Evolutionary conservation across 2,329 filamentous ascomycete species (phyloP).

Genomic region (Plectosphaerella sp.): DNA sequence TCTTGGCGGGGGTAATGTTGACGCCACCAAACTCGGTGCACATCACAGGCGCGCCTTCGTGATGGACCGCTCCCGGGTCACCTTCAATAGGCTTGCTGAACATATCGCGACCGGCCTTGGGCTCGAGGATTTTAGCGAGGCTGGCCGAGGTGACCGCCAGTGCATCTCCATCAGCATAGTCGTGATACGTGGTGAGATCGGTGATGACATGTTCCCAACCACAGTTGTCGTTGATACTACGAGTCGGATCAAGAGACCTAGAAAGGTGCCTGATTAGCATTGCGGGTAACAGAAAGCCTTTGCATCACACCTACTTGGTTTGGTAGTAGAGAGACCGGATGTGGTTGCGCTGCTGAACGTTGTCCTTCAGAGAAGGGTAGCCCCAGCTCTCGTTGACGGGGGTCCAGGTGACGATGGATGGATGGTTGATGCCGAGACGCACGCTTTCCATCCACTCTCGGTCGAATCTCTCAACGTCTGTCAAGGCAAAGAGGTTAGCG

Average conservation of each 20-base stretch:
- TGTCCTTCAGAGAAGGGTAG: constrained; percentile 53
- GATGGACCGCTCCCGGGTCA: constrained; percentile 47
- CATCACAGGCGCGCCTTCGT: constrained; percentile 53
- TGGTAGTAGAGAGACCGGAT: constrained; percentile 59
- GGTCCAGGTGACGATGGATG: constrained; percentile 62
- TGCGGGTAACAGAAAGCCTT: neutral
- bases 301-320: constrained; percentile 46
- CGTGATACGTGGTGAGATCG: constrained; percentile 64
- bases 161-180: constrained; percentile 56
- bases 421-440: constrained; percentile 61
- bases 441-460: constrained; percentile 62
- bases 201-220: constrained; percentile 66
- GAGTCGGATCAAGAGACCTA: constrained; percentile 52
- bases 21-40: constrained; percentile 67
- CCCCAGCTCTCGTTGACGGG: constrained; percentile 63
- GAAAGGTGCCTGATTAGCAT: constrained; percentile 14
- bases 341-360: constrained; percentile 57
- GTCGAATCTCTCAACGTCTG: constrained; percentile 52
- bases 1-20: constrained; percentile 52
- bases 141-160: constrained; percentile 50
- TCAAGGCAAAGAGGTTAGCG: constrained; percentile 17
- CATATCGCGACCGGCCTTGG: constrained; percentile 47
- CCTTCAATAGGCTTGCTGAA: constrained; percentile 44
- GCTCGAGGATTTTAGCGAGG: constrained; percentile 48
- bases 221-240: constrained; percentile 67